A percentile compares a stretch with the other conserved stretches of the same genome.
Conservation (phyloP, 169 alveolate species). For the Cryptosporidium viatorum region DNA sequence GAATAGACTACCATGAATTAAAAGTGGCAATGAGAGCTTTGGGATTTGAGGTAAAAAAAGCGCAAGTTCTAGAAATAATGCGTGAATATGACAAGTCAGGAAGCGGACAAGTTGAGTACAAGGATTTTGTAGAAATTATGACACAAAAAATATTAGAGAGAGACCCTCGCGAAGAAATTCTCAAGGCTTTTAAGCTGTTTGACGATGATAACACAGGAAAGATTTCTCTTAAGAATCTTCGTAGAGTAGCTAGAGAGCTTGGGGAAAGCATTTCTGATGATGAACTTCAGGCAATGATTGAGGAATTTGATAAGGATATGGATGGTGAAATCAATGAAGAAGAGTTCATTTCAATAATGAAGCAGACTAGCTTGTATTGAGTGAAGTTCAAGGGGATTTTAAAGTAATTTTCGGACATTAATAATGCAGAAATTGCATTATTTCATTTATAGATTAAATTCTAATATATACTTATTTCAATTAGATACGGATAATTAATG, state of each 20-base stretch:
- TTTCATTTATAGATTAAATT: background rate
- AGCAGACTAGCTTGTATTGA: conserved; percentile 94
- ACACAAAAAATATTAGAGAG: conserved; percentile 90
- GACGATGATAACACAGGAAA: conserved; percentile 97
- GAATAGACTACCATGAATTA: conserved; percentile 95
- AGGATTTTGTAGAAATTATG: conserved; percentile 90
- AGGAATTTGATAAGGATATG: conserved; percentile 98
- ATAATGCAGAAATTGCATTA: conserved; percentile 1
- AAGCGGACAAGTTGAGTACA: conserved; percentile 86
- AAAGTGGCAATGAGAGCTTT: conserved; percentile 99
- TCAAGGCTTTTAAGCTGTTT: conserved; percentile 93
- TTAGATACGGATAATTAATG: conserved; percentile 42
- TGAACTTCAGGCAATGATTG: conserved; percentile 97
- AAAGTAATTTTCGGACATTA: background rate
- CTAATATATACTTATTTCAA: background rate
- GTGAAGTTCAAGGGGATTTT: background rate
- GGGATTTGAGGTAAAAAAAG: conserved; percentile 98
- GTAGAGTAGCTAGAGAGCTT: conserved; percentile 97
- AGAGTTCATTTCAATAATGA: conserved; percentile 97
- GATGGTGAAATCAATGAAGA: conserved; percentile 97
- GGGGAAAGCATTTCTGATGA: conserved; percentile 98
- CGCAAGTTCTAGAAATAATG: conserved; percentile 90
- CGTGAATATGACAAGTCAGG: conserved; percentile 81
- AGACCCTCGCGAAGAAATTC: conserved; percentile 91
- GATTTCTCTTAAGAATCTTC: conserved; percentile 89